Evolutionary conservation across 139 green algal species (phyloP).

Genomic region (Mychonastes homosphaera): DNA sequence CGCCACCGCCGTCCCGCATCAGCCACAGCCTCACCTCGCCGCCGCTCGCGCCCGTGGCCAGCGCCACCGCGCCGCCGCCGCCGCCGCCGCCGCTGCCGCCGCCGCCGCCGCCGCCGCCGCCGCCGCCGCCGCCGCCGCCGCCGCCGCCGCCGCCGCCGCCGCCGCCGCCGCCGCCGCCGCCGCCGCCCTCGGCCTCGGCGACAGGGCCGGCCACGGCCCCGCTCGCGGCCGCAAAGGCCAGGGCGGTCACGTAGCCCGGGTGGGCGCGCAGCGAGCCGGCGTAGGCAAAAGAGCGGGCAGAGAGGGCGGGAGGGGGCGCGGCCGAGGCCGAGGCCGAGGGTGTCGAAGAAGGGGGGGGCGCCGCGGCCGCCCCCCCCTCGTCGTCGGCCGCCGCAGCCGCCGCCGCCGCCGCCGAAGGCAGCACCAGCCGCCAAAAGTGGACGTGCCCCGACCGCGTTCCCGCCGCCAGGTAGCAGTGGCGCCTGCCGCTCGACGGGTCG

Average conservation of each 20-base stretch:
- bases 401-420: conserved; percentile 10
- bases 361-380: neutral
- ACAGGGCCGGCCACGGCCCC: neutral
- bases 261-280: conserved; percentile 1
- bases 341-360: neutral
- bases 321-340: no score
- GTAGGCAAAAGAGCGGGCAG: conserved; percentile 9
- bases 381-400: conserved; percentile 6
- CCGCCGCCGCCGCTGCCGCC: conserved; percentile 11
- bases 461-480: neutral
- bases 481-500: neutral
- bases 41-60: conserved; percentile 1
- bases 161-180: neutral
- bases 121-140: neutral
- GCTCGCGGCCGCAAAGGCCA: conserved; percentile 8
- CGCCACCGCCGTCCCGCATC: neutral
- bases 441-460: neutral
- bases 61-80: neutral
- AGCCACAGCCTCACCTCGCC: conserved; percentile 8
- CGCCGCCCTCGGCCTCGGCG: no score
- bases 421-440: conserved; percentile 10
- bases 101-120: neutral
- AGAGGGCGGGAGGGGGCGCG: no score
- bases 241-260: conserved; percentile 6
- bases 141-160: neutral